Percentiles rank a stretch among this genome's conserved stretches.
phyloP scores from a whole-genome alignment of 495 filamentous ascomycete species.

The Parmelia sp. region DNA sequence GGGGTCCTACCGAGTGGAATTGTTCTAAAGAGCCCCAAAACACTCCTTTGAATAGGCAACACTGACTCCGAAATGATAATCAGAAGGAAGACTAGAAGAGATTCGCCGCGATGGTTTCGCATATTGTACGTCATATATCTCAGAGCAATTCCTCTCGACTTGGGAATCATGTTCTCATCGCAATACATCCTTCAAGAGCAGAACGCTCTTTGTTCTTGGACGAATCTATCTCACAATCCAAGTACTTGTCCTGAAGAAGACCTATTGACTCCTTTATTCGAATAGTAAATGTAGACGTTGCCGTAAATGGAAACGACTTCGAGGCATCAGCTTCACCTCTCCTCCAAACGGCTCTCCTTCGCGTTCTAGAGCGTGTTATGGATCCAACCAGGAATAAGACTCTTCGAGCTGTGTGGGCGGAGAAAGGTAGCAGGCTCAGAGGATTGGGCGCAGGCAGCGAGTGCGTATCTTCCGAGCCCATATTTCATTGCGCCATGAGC shows the following conservation, averaged over 20 bases:
- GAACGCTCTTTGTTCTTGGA: neutral
- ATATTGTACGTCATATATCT: conserved; percentile 43
- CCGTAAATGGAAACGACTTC: conserved; percentile 67
- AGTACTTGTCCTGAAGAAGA: neutral
- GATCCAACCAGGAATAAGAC: conserved; percentile 71
- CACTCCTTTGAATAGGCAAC: no score
- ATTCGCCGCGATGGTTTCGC: conserved; percentile 61
- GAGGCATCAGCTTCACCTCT: conserved; percentile 71
- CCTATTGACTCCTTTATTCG: neutral
- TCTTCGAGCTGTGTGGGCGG: conserved; percentile 68
- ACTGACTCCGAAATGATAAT: no score
- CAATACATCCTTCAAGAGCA: neutral
- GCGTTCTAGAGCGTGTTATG: conserved; percentile 61
- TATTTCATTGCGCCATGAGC: neutral
- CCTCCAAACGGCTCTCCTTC: conserved; percentile 62
- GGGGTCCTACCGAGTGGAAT: no score
- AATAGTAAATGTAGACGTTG: conserved; percentile 76
- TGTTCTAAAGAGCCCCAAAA: no score
- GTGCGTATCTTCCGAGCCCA: conserved; percentile 35
- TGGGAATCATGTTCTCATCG: conserved; percentile 5
- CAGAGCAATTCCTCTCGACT: neutral
- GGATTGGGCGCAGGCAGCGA: conserved; percentile 78
- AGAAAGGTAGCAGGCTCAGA: conserved; percentile 50
- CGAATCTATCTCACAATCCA: neutral
- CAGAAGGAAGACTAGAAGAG: conserved; percentile 53